A percentile compares a stretch with the other conserved stretches of the same genome.
Evolutionary conservation across 2,329 filamentous ascomycete genomes (phyloP).

Genomic region (Colletotrichum phormii): DNA sequence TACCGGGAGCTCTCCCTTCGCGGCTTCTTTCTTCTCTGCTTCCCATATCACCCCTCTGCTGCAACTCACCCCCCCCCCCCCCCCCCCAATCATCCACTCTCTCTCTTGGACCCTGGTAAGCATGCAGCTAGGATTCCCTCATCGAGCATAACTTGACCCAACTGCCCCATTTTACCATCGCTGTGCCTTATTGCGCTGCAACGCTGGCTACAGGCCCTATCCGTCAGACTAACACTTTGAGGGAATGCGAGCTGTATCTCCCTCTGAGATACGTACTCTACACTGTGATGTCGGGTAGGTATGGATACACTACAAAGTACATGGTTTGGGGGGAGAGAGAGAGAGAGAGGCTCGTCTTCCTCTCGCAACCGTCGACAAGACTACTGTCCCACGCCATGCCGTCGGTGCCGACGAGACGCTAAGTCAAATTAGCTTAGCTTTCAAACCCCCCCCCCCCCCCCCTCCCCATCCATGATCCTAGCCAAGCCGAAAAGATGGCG

Average conservation of each 20-base stretch:
- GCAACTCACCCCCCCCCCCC: slow-evolving; percentile 19
- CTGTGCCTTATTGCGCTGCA: slow-evolving; percentile 35
- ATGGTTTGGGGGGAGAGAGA: neutral
- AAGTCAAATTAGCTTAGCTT: slow-evolving; percentile 25
- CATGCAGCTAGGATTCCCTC: slow-evolving; percentile 36
- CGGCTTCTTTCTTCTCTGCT: slow-evolving; percentile 23
- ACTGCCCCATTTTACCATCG: slow-evolving; percentile 31
- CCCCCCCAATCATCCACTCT: slow-evolving; percentile 12
- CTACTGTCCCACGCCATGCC: slow-evolving; percentile 33
- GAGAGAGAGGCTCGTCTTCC: neutral
- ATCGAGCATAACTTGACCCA: slow-evolving; percentile 34
- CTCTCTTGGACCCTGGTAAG: slow-evolving; percentile 25
- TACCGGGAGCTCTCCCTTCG: slow-evolving; percentile 28
- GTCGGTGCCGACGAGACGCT: slow-evolving; percentile 34
- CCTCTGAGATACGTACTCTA: slow-evolving; percentile 21
- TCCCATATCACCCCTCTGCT: slow-evolving; percentile 10
- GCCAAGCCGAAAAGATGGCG: slow-evolving; percentile 29
- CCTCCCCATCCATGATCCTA: slow-evolving; percentile 8
- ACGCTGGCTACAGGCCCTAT: slow-evolving; percentile 31
- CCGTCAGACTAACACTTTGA: slow-evolving; percentile 31
- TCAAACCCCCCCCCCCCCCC: too few relatives aligned
- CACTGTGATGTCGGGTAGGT: neutral
- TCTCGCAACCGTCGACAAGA: slow-evolving; percentile 25
- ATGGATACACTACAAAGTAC: neutral
- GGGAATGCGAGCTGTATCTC: slow-evolving; percentile 31